phyloP scores from a whole-genome alignment of 495 filamentous ascomycete genomes.

The Daldinia decipiens region DNA sequence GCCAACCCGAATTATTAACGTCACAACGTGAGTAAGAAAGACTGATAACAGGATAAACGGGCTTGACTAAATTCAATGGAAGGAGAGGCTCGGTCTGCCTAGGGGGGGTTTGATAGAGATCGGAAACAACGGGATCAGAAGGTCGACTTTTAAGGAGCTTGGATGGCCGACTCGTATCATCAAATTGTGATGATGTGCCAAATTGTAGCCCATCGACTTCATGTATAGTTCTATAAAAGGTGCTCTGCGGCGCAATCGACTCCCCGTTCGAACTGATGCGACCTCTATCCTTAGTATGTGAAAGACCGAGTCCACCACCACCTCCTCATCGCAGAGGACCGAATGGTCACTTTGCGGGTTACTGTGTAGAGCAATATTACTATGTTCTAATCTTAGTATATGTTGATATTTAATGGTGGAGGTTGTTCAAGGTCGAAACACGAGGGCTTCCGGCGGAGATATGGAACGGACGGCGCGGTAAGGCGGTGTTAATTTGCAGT shows the following conservation, averaged over 20 bases:
- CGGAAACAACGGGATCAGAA: slow-evolving; percentile 18
- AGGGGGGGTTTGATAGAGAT: slow-evolving; percentile 14
- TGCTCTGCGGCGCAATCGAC: slow-evolving; percentile 30
- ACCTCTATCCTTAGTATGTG: slow-evolving; percentile 45
- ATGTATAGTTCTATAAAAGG: slow-evolving; percentile 20
- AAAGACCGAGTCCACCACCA: slow-evolving; percentile 54
- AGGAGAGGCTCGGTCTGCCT: slow-evolving; percentile 1
- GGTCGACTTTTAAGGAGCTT: slow-evolving; percentile 22
- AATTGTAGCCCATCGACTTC: slow-evolving; percentile 32
- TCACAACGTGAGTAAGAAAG: slow-evolving; percentile 32
- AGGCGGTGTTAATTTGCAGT: slow-evolving; percentile 18
- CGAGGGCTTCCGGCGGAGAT: slow-evolving; percentile 37
- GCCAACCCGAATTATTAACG: slow-evolving; percentile 47
- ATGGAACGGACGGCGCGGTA: slow-evolving; percentile 16
- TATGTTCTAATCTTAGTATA: slow-evolving; percentile 22
- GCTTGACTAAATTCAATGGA: background rate
- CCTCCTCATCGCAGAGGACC: slow-evolving; percentile 57
- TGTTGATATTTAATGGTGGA: slow-evolving; percentile 14
- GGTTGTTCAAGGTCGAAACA: slow-evolving; percentile 37
- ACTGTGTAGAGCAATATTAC: slow-evolving; percentile 32
- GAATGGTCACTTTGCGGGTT: slow-evolving; percentile 49
- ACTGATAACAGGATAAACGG: slow-evolving; percentile 14
- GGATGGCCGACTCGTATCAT: slow-evolving; percentile 42
- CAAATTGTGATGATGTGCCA: slow-evolving; percentile 20
- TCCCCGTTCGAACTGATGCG: slow-evolving; percentile 28